Evolutionary conservation across 140 eudicot species (phyloP).

Genomic region (Artemisia princeps): DNA sequence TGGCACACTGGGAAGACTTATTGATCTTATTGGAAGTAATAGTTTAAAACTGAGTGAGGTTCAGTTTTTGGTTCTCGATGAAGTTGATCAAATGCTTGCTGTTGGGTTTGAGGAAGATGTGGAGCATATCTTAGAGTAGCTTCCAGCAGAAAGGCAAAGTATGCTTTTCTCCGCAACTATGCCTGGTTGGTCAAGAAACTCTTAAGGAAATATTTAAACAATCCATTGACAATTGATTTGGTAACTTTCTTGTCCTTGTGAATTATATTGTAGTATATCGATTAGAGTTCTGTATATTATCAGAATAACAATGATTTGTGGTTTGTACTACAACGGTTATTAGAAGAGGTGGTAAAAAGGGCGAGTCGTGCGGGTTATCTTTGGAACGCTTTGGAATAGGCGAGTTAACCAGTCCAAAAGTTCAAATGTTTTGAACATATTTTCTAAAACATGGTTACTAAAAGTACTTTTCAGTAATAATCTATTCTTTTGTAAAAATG

Average conservation of each 20-base stretch:
- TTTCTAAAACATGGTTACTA: too few relatives aligned
- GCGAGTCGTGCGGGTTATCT: too few relatives aligned
- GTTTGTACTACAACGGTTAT: too few relatives aligned
- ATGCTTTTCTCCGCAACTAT: constrained; percentile 98
- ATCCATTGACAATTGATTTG: constrained; percentile 87
- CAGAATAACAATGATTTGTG: too few relatives aligned
- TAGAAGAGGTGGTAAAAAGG: too few relatives aligned
- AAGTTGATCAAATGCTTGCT: constrained; percentile 98
- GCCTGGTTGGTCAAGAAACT: constrained; percentile 92
- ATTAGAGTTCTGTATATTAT: not conserved
- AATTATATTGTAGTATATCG: not conserved
- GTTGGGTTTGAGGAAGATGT: constrained; percentile 96
- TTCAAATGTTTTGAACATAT: too few relatives aligned
- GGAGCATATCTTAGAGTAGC: constrained; percentile 56
- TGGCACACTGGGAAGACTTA: constrained; percentile 95
- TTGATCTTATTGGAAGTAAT: constrained; percentile 69
- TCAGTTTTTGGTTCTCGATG: constrained; percentile 84
- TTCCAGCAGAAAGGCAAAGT: constrained; percentile 77
- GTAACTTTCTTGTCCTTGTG: constrained; percentile 32
- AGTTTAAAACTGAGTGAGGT: constrained; percentile 69
- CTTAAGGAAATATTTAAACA: constrained; percentile 62
- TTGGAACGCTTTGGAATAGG: too few relatives aligned
- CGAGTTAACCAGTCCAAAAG: too few relatives aligned
- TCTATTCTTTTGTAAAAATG: too few relatives aligned
- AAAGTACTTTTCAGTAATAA: too few relatives aligned